These are phyloP conservation scores for Magnolia kwangsiensis DNA, from an alignment of 164 flowering plant species.

Conservation along the genomic window DNA sequence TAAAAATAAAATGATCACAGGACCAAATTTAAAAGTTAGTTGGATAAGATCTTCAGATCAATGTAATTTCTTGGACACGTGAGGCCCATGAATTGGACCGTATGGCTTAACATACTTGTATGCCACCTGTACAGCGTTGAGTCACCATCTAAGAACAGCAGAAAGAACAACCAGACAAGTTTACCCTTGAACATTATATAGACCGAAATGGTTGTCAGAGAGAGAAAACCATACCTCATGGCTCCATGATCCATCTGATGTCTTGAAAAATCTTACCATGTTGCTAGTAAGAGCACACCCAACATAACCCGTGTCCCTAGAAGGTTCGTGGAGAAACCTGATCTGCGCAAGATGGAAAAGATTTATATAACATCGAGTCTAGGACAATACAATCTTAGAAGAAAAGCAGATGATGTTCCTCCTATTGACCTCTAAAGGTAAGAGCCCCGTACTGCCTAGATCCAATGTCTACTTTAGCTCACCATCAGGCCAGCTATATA, in stretches of 20 bases:
- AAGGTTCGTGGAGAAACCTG: slow-evolving; percentile 90
- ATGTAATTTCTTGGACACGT: too few species aligned
- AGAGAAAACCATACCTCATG: slow-evolving; percentile 61
- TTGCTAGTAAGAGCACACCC: slow-evolving; percentile 95
- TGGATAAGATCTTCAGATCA: not conserved
- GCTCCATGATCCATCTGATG: slow-evolving; percentile 71
- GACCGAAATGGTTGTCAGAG: too few species aligned
- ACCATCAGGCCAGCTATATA: slow-evolving; percentile 95
- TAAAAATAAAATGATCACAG: too few species aligned
- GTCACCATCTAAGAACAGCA: too few species aligned
- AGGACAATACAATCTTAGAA: not conserved
- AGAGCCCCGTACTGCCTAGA: slow-evolving; percentile 78
- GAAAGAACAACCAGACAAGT: too few species aligned
- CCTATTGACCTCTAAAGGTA: slow-evolving; percentile 78
- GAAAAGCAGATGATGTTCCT: not conserved
- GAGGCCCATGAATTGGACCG: not conserved
- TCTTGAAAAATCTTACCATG: slow-evolving; percentile 92
- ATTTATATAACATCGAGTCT: not conserved
- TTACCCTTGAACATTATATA: too few species aligned
- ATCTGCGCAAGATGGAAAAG: slow-evolving; percentile 37
- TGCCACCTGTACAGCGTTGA: too few species aligned
- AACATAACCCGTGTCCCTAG: slow-evolving; percentile 81
- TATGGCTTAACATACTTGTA: not conserved
- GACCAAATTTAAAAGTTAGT: not conserved
- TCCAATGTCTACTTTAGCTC: slow-evolving; percentile 88